Percentiles rank a stretch among this genome's conserved stretches.
Evolutionary conservation across 129 eudicot species (phyloP).

Genomic region (Helichrysum umbraculigerum): DNA sequence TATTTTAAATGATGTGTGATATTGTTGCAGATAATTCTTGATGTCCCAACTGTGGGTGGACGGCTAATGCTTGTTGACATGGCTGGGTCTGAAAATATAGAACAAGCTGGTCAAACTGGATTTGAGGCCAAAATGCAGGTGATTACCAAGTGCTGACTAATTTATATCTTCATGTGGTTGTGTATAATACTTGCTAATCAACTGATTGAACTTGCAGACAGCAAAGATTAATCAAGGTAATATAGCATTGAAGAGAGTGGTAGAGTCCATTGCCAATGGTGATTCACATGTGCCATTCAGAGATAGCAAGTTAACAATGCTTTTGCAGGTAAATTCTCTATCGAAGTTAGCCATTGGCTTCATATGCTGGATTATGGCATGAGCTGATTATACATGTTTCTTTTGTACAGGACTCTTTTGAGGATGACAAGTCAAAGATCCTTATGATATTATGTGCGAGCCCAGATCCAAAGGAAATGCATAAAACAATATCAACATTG

Average conservation of each 20-base stretch:
- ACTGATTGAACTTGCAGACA: conserved; percentile 54
- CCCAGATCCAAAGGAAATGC: conserved; percentile 96
- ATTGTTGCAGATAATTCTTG: conserved; percentile 70
- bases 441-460: conserved; percentile 93
- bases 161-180: neutral
- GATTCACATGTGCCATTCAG: conserved; percentile 99
- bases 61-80: conserved; percentile 98
- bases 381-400: neutral
- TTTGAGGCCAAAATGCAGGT: conserved; percentile 99
- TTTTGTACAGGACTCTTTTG: conserved; percentile 71
- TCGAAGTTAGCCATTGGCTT: neutral
- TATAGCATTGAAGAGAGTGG: conserved; percentile 89
- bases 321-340: conserved; percentile 66
- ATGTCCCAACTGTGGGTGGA: conserved; percentile 97
- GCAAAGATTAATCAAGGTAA: conserved; percentile 97
- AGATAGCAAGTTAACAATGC: conserved; percentile 99
- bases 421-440: conserved; percentile 95
- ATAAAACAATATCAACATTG: conserved; percentile 83
- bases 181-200: conserved; percentile 5
- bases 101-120: conserved; percentile 96
- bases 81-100: conserved; percentile 99
- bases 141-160: neutral
- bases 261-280: conserved; percentile 96
- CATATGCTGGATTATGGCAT: neutral
- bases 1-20: neutral